Evolutionary conservation across 1,284 basidiomycete species (phyloP).

Genomic region (Rhodotorula sp.): DNA sequence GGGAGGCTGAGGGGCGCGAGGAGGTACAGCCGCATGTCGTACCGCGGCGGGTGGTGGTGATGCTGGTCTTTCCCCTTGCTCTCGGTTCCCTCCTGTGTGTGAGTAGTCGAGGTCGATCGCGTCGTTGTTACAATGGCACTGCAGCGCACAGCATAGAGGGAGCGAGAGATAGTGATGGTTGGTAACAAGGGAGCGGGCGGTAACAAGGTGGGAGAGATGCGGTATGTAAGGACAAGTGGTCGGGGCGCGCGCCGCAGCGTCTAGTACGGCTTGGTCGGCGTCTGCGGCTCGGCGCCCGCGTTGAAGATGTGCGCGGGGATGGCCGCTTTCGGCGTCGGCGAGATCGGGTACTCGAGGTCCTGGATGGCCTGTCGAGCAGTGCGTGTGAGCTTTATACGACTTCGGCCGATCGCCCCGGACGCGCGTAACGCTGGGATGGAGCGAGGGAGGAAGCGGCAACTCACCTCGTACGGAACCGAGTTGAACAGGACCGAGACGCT

Average conservation of each 20-base stretch:
- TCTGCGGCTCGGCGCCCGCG: not conserved
- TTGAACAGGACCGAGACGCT: constrained; percentile 14
- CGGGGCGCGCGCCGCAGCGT: not conserved
- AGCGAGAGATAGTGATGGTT: too few relatives aligned
- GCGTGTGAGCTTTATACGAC: not conserved
- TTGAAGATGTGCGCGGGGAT: not conserved
- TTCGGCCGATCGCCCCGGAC: not conserved
- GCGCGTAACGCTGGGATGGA: not conserved
- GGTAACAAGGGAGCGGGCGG: too few relatives aligned
- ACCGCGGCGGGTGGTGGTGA: too few relatives aligned
- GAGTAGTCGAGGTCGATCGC: too few relatives aligned
- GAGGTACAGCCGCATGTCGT: too few relatives aligned
- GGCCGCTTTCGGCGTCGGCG: not conserved
- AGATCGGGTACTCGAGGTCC: constrained; percentile 4
- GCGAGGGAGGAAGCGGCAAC: not conserved
- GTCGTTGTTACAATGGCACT: too few relatives aligned
- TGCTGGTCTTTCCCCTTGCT: too few relatives aligned
- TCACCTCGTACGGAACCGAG: constrained; percentile 2
- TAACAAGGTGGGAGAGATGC: too few relatives aligned
- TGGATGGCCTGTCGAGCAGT: not conserved
- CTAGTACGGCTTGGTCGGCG: constrained; percentile 4
- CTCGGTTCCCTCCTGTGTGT: too few relatives aligned
- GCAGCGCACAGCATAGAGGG: too few relatives aligned
- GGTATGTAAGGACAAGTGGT: too few relatives aligned
- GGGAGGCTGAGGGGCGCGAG: too few relatives aligned